Evolutionary conservation across 2,329 filamentous ascomycete genomes (phyloP).

Genomic region (Aspergillus hiratsukae): DNA sequence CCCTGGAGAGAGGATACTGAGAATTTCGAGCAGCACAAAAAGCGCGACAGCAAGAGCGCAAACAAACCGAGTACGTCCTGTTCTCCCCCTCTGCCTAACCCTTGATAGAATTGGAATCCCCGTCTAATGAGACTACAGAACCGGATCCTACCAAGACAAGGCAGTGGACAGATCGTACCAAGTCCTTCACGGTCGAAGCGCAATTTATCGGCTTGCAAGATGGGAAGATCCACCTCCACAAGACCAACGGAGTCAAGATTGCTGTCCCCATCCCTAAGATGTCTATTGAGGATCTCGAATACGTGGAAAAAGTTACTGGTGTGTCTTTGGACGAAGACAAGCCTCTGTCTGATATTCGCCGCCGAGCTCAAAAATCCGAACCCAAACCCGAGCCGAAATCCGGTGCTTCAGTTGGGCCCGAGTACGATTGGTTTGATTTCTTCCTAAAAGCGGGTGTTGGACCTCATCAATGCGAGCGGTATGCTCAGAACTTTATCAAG

Average conservation of each 20-base stretch:
- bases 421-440: constrained; percentile 99
- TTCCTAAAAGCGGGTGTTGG: constrained; percentile 90
- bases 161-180: constrained; percentile 91
- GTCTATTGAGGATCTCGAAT: constrained; percentile 91
- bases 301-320: constrained; percentile 83
- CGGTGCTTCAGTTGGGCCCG: constrained; percentile 41
- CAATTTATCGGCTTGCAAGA: constrained; percentile 93
- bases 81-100: not conserved
- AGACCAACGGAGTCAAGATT: constrained; percentile 97
- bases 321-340: constrained; percentile 88
- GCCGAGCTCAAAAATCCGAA: constrained; percentile 36
- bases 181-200: constrained; percentile 94
- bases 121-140: constrained; percentile 48
- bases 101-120: not conserved
- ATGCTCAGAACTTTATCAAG: constrained; percentile 79
- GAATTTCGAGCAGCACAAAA: constrained; percentile 66
- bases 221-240: constrained; percentile 96
- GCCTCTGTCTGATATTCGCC: constrained; percentile 76
- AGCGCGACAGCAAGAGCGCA: constrained; percentile 64
- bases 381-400: constrained; percentile 34
- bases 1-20: constrained; percentile 55
- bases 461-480: constrained; percentile 88
- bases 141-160: constrained; percentile 79
- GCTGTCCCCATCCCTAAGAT: constrained; percentile 93
- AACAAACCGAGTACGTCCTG: constrained; percentile 67